Conservation (phyloP, 495 filamentous ascomycete species). For the Penicillium crystallinum region DNA sequence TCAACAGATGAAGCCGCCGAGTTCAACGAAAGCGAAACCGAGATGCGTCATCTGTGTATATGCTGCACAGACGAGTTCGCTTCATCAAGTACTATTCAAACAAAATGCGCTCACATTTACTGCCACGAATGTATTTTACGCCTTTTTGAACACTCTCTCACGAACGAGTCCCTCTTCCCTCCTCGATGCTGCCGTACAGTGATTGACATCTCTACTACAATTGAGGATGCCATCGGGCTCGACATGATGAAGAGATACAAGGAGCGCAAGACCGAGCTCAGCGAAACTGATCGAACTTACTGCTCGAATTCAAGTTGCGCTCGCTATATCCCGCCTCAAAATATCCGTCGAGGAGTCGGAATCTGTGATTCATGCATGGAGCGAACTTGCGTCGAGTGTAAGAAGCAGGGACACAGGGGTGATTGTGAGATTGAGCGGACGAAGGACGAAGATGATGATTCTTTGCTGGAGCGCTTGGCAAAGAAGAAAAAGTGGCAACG, state of each 20-base stretch:
- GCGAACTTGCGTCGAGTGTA: neutral
- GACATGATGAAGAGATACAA: slow-evolving; percentile 9
- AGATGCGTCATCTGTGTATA: slow-evolving; percentile 3
- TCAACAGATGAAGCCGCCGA: neutral
- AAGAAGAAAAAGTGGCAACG: neutral
- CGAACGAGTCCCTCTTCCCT: slow-evolving; percentile 33
- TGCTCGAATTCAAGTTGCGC: slow-evolving; percentile 27
- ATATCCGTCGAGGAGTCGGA: neutral
- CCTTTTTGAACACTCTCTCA: slow-evolving; percentile 27
- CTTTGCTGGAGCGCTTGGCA: neutral
- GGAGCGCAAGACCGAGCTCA: slow-evolving; percentile 20
- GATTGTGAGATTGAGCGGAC: neutral
- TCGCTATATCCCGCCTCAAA: slow-evolving; percentile 20
- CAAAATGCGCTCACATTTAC: slow-evolving; percentile 33
- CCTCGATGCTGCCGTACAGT: slow-evolving; percentile 32
- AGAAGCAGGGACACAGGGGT: neutral
- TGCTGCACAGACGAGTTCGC: slow-evolving; percentile 4
- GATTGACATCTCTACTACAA: slow-evolving; percentile 13
- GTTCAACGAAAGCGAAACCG: neutral
- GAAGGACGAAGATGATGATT: neutral
- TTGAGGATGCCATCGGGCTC: neutral
- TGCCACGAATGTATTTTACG: slow-evolving; percentile 27
- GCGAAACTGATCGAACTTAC: slow-evolving; percentile 23
- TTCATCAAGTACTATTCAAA: neutral
- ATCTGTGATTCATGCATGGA: neutral